A percentile compares a stretch with the other conserved stretches of the same genome.
Conservation (phyloP, 2,329 filamentous ascomycete species). For the Diplocarpon mali region DNA sequence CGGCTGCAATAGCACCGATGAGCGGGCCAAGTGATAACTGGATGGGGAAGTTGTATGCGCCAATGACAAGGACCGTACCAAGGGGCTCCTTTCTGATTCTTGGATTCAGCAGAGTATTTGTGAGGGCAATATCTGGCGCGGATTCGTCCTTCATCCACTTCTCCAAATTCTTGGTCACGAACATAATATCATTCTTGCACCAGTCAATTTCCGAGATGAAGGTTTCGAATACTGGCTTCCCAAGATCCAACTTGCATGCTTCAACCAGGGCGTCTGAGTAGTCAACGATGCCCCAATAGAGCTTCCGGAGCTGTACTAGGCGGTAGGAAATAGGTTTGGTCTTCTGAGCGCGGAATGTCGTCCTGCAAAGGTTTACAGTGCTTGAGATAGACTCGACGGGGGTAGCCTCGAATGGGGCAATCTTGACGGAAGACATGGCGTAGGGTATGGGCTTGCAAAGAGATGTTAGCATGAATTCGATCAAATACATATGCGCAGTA, state of each 20-base stretch:
- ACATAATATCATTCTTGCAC: conserved; percentile 71
- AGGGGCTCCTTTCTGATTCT: conserved; percentile 80
- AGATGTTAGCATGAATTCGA: background rate
- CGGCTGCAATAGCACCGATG: conserved; percentile 83
- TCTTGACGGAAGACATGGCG: conserved; percentile 18
- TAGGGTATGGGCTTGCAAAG: background rate
- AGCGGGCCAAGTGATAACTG: conserved; percentile 69
- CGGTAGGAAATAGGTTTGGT: conserved; percentile 78
- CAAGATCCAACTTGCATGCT: conserved; percentile 66
- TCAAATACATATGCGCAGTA: background rate
- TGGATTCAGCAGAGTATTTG: conserved; percentile 59
- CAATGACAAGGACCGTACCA: conserved; percentile 74
- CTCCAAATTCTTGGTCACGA: conserved; percentile 65
- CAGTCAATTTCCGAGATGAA: conserved; percentile 66
- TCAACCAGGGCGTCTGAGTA: conserved; percentile 61
- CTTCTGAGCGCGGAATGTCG: conserved; percentile 66
- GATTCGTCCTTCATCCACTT: conserved; percentile 77
- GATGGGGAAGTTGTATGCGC: conserved; percentile 89
- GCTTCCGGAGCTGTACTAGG: conserved; percentile 75
- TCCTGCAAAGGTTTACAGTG: conserved; percentile 48
- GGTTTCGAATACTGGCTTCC: conserved; percentile 67
- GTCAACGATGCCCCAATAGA: conserved; percentile 89
- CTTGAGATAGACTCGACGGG: conserved; percentile 53
- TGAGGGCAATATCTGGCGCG: conserved; percentile 56
- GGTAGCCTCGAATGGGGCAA: conserved; percentile 44